Percentiles rank a stretch among this genome's conserved stretches.
Conservation (phyloP, 768 basidiomycete genomes). For the Russula dissimulans region DNA sequence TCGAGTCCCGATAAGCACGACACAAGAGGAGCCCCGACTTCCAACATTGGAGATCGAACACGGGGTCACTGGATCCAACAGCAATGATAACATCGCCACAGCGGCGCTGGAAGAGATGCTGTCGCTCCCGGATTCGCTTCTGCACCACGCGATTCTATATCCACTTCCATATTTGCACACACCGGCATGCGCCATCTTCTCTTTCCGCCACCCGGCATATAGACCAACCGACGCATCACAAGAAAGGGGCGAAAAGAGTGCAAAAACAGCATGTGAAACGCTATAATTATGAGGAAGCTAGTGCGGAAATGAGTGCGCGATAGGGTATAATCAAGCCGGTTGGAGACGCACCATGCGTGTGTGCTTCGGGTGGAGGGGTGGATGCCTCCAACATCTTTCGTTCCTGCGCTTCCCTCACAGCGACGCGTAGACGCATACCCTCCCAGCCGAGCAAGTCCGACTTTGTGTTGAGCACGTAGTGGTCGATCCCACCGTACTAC, state of each 20-base stretch:
- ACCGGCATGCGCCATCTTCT: background rate
- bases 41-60: background rate
- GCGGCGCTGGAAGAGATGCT: background rate
- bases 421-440: constrained; percentile 34
- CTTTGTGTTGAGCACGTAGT: constrained; percentile 36
- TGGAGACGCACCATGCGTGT: background rate
- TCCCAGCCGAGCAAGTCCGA: constrained; percentile 32
- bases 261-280: background rate
- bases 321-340: background rate
- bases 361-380: background rate
- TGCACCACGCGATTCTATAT: background rate
- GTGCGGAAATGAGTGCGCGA: constrained; percentile 5
- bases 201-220: background rate
- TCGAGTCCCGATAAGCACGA: background rate
- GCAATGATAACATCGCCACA: background rate
- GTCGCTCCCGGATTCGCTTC: background rate
- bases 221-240: background rate
- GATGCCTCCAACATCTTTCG: constrained; percentile 1
- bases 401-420: constrained; percentile 27
- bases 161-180: background rate
- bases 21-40: background rate
- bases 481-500: constrained; percentile 29
- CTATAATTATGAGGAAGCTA: constrained; percentile 8
- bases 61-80: background rate
- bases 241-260: background rate